phyloP scores from a whole-genome alignment of 352 stramenopile species.

The Aphanomyces astaci region DNA sequence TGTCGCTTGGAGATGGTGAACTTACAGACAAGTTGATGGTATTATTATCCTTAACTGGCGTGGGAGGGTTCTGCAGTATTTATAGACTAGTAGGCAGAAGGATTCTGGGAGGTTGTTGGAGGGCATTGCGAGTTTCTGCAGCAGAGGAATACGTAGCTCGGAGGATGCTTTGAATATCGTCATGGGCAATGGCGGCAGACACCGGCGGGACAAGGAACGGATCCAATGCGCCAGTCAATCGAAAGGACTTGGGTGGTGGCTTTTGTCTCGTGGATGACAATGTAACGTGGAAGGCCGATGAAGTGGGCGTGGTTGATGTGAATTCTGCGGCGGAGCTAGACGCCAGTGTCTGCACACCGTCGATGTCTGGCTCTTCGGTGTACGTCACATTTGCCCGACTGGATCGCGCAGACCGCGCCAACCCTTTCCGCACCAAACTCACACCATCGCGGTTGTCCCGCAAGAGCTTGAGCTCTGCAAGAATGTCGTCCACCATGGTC shows the following conservation, averaged over 20 bases:
- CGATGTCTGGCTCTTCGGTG: not conserved
- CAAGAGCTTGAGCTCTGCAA: conserved; percentile 1
- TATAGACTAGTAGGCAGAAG: too few relatives aligned
- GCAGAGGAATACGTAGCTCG: not conserved
- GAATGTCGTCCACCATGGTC: conserved; percentile 9
- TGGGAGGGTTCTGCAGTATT: too few relatives aligned
- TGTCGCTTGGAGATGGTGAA: too few relatives aligned
- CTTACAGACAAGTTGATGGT: too few relatives aligned
- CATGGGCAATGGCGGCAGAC: not conserved
- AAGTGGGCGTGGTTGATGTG: not conserved
- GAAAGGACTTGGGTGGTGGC: not conserved
- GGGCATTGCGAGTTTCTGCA: too few relatives aligned
- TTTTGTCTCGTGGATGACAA: not conserved
- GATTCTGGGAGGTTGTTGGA: too few relatives aligned
- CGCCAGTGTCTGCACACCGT: too few relatives aligned
- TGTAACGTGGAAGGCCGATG: not conserved
- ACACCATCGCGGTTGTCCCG: conserved; percentile 17
- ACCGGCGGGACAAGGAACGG: not conserved
- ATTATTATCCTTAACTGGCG: too few relatives aligned
- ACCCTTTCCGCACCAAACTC: conserved; percentile 1
- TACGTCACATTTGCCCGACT: not conserved
- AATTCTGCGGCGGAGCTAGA: not conserved
- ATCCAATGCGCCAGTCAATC: not conserved
- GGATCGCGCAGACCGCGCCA: not conserved
- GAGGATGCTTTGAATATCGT: not conserved